These are phyloP conservation scores for Trifolium dubium DNA, from an alignment of 306 rosid species.

Conservation along the genomic window DNA sequence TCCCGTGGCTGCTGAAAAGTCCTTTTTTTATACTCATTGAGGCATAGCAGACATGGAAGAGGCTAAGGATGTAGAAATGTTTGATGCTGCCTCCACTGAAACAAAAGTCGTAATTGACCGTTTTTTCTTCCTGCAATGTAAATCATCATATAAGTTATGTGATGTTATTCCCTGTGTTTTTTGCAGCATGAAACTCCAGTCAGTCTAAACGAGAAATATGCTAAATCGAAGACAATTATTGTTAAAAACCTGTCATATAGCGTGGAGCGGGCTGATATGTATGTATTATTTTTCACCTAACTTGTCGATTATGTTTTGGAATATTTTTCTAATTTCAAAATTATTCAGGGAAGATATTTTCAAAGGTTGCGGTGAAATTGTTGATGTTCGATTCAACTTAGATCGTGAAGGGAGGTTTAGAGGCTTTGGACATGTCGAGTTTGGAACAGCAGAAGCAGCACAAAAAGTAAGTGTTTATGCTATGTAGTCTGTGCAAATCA, in stretches of 20 bases:
- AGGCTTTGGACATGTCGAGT: constrained; percentile 79
- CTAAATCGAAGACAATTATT: constrained; percentile 56
- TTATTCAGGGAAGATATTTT: constrained; percentile 64
- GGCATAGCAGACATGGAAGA: constrained; percentile 32
- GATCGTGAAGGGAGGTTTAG: constrained; percentile 58
- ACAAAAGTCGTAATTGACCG: constrained; percentile 46
- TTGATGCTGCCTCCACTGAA: constrained; percentile 47
- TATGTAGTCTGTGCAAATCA: background rate
- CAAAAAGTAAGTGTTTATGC: constrained; percentile 47
- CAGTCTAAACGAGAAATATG: constrained; percentile 42
- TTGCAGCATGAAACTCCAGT: constrained; percentile 64
- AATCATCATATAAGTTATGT: background rate
- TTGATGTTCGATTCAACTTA: constrained; percentile 55
- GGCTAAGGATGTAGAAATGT: constrained; percentile 55
- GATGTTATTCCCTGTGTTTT: constrained; percentile 24
- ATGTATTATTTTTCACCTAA: constrained; percentile 40
- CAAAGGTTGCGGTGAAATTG: constrained; percentile 61
- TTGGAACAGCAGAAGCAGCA: constrained; percentile 64
- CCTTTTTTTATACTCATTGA: background rate
- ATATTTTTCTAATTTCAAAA: constrained; percentile 16
- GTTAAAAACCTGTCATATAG: constrained; percentile 60
- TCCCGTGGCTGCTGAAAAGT: constrained; percentile 8
- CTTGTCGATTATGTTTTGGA: background rate
- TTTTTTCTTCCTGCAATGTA: background rate
- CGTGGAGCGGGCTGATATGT: constrained; percentile 66